phyloP scores from a whole-genome alignment of 164 flowering plant species.

The Nymphaea colorata region DNA sequence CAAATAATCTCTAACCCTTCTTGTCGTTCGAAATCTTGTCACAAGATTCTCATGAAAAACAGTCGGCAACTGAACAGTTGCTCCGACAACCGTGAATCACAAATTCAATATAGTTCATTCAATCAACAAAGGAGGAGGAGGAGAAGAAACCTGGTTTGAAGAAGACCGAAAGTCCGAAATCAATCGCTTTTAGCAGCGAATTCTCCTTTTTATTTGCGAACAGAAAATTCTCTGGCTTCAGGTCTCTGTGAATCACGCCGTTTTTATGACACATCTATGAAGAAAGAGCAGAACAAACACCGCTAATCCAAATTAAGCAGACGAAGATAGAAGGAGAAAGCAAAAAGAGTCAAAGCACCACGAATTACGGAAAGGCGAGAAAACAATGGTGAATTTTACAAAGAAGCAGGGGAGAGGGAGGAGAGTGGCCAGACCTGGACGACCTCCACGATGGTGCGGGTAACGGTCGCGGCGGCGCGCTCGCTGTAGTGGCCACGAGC shows the following conservation, averaged over 20 bases:
- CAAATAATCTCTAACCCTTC: too few species aligned
- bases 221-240: constrained; percentile 94
- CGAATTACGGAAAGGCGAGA: not conserved
- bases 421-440: constrained; percentile 20
- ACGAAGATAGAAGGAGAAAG: not conserved
- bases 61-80: too few species aligned
- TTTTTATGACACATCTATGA: constrained; percentile 68
- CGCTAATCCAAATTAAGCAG: not conserved
- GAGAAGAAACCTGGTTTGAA: constrained; percentile 49
- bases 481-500: constrained; percentile 90
- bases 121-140: too few species aligned
- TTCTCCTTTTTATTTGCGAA: constrained; percentile 85
- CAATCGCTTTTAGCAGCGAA: constrained; percentile 74
- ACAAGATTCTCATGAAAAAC: too few species aligned
- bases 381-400: not conserved
- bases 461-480: constrained; percentile 76
- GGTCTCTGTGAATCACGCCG: constrained; percentile 88
- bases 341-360: not conserved
- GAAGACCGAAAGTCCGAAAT: constrained; percentile 87
- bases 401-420: not conserved
- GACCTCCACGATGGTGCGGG: constrained; percentile 77
- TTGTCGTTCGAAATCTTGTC: too few species aligned
- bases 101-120: too few species aligned
- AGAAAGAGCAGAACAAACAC: not conserved
- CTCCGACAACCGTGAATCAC: too few species aligned